A percentile compares a stretch with the other conserved stretches of the same genome.
phyloP scores from a whole-genome alignment of 2,329 filamentous ascomycete species.

The Epichloe bromicola region DNA sequence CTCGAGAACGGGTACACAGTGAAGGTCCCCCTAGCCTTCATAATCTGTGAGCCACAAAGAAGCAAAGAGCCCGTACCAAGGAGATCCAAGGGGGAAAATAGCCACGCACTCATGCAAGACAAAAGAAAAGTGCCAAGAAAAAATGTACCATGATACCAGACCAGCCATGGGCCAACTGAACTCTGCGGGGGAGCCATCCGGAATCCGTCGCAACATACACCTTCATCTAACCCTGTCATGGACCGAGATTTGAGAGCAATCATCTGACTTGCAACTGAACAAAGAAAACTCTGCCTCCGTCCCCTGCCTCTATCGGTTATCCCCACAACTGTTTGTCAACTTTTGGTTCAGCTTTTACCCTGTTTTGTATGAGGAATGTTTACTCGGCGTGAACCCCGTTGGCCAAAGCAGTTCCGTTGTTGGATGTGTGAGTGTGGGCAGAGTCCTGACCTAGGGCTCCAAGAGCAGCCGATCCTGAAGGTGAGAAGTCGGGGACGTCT shows the following conservation, averaged over 20 bases:
- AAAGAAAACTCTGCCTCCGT: background rate
- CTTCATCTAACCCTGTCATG: background rate
- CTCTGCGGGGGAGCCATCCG: background rate
- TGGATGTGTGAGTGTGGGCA: background rate
- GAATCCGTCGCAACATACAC: background rate
- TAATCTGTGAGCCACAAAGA: background rate
- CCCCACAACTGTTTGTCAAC: background rate
- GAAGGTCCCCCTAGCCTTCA: background rate
- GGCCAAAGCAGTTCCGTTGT: conserved; percentile 7
- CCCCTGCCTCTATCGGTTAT: background rate
- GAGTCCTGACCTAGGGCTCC: background rate
- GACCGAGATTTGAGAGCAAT: background rate
- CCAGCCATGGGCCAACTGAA: background rate
- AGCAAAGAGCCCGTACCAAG: background rate
- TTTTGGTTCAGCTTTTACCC: background rate
- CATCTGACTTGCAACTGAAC: background rate
- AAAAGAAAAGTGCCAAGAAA: background rate
- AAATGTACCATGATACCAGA: background rate
- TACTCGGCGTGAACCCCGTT: conserved; percentile 6
- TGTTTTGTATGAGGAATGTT: background rate
- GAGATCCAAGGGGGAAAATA: background rate
- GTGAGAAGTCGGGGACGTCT: conserved; percentile 27
- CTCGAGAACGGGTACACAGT: background rate
- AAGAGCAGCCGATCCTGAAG: conserved; percentile 12
- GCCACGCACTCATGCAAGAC: background rate